These are phyloP conservation scores for Alternaria hordeiaustralica DNA, from an alignment of 2,329 filamentous ascomycete species.

Conservation along the genomic window DNA sequence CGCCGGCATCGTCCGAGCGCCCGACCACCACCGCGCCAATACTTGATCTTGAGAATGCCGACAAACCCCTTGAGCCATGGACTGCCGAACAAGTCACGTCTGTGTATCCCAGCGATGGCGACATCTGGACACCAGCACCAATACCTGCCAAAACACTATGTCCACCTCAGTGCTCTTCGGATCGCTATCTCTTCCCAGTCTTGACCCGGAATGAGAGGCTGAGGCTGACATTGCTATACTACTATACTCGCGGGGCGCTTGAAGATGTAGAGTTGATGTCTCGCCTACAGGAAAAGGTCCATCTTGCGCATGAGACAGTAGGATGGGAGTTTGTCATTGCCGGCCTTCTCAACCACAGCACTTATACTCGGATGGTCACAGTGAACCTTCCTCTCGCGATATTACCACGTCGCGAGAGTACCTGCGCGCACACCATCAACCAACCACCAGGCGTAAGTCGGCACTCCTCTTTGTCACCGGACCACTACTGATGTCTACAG, in stretches of 20 bases:
- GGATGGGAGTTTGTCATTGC: constrained; percentile 58
- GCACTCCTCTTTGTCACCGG: no score
- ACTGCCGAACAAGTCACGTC: constrained; percentile 15
- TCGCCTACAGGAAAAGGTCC: constrained; percentile 53
- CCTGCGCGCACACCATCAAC: constrained; percentile 55
- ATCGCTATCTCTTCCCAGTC: constrained; percentile 45
- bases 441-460: constrained; percentile 37
- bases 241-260: constrained; percentile 52
- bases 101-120: constrained; percentile 24
- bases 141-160: constrained; percentile 23
- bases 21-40: constrained; percentile 30
- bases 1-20: constrained; percentile 22
- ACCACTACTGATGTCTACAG: constrained; percentile 13
- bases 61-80: constrained; percentile 26
- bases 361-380: constrained; percentile 53
- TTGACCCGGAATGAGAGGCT: constrained; percentile 47
- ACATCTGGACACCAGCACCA: constrained; percentile 23
- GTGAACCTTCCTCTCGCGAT: constrained; percentile 52
- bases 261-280: constrained; percentile 52
- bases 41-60: constrained; percentile 28
- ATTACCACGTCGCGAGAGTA: constrained; percentile 54
- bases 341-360: constrained; percentile 53
- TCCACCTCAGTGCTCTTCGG: constrained; percentile 13
- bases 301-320: constrained; percentile 50
- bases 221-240: constrained; percentile 52